Evolutionary conservation across 169 alveolate species (phyloP), one percentile per base, ranked within the genome.

Genomic region (Eimeria praecox): DNA sequence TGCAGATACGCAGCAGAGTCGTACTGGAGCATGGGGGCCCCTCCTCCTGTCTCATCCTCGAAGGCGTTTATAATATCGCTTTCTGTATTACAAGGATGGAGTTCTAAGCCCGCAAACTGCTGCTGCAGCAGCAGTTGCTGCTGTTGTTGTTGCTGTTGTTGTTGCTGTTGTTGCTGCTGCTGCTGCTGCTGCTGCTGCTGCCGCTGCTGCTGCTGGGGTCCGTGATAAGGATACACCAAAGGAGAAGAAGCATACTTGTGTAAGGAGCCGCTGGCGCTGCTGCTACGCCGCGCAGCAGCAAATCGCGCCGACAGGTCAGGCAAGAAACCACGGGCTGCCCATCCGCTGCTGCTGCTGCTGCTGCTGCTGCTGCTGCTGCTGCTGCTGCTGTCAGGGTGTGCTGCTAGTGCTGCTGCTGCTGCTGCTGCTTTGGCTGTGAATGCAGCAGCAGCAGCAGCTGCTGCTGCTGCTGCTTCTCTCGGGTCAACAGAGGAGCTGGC

Each of bases 171-270:
- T 9, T 20, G 46, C n/a, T n/a, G n/a, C n/a, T n/a, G n/a, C n/a
- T n/a, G n/a, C n/a, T n/a, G n/a, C n/a, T n/a, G n/a, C n/a, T n/a
- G n/a, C n/a, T n/a, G n/a, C n/a, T n/a, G n/a, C n/a, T n/a, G n/a
- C n/a, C n/a, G n/a, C n/a, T n/a, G n/a, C n/a, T n/a, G n/a, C n/a
- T n/a, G n/a, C n/a, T n/a, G n/a, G n/a, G n/a, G n/a, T n/a, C n/a
- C n/a, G n/a, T n/a, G n/a, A n/a, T n/a, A n/a, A n/a, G n/a, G n/a
- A n/a, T n/a, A n/a, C n/a, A n/a, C n/a, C 83, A 38, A 16, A 22
- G 83, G 83, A 12, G 83, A 73, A n/a, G 83, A 73, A 8, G 83
- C 83, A 38, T 73, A 73, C 83, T 33, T 73, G 30, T 73, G 83
- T 46, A 73, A 9, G 3, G 49, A 38, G 40, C 83, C 49, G 46